Evolutionary conservation across 1,139 yeast genomes (phyloP), one percentile per base, ranked within the genome.

Genomic region (Yueomyces sp.): DNA sequence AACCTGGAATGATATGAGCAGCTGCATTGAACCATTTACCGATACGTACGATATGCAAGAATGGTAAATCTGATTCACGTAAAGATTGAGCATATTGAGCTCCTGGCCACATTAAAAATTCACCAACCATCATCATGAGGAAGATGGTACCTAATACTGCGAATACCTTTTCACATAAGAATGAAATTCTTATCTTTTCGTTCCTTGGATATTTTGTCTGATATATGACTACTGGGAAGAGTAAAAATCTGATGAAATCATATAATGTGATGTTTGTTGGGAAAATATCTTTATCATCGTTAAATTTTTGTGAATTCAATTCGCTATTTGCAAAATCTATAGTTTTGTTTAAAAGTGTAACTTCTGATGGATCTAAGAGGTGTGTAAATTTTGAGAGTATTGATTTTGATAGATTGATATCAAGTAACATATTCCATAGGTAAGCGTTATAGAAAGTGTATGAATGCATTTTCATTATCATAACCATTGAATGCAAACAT

Each of bases 381-480:
- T 52, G 52, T 26, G 48, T 50, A 31, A 48, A 48, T 45, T 59
- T 60, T 28, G 55, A 50, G 8, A 60, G 36, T 25, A 52, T 50
- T 2, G 51, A 50, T 54, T 66, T 52, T 3, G 85, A 73, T 44
- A 66, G 69, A 6, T 67, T 52, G 40, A 81, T 65, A 52, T 83
- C 94, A n/a, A 67, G 62, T 30, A 58, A 55, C 33, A 81, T 73
- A 34, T 63, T 65, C 89, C 95, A 84, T 42, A 87, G 65, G 57
- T 87, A 85, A 0, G 96, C 96, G 58, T 87, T 86, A 63, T 79
- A 87, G 53, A 81, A 85, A 1, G 83, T 83, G 56, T 80, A 89
- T 3, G 96, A 85, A 59, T 89, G 96, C 77, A 80, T 81, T 59
- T 89, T 89, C 97, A 89, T 89, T 48, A 89, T 59, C 51, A 86